Evolutionary conservation across 305 asterid species (phyloP).

Genomic region (Solanum hybrid): DNA sequence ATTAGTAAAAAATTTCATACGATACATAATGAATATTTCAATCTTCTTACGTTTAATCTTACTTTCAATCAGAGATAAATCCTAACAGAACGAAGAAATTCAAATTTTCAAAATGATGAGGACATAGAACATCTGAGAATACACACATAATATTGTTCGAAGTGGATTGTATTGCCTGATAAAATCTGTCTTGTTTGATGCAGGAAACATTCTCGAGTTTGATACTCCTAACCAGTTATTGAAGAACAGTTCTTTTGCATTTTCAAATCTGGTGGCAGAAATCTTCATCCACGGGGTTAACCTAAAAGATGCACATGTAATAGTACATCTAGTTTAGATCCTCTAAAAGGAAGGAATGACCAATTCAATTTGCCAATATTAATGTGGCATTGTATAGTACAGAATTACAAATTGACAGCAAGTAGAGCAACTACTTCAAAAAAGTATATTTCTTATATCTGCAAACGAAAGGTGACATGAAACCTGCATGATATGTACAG

Average conservation of each 20-base stretch:
- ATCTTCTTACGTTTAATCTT: no score
- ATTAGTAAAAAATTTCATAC: no score
- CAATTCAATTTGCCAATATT: no score
- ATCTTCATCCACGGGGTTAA: conserved; percentile 30
- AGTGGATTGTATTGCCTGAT: not conserved
- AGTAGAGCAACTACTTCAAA: no score
- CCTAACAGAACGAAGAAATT: no score
- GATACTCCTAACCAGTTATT: conserved; percentile 52
- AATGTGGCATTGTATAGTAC: no score
- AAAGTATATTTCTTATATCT: no score
- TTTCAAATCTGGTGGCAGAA: conserved; percentile 56
- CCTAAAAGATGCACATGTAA: not conserved
- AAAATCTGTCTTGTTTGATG: conserved; percentile 6
- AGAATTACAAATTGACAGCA: no score
- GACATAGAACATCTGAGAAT: not conserved
- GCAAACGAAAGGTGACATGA: no score
- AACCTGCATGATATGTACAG: no score
- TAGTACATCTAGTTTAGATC: not conserved
- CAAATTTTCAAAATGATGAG: not conserved
- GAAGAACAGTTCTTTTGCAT: conserved; percentile 38
- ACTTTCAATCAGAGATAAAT: no score
- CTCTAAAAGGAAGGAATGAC: not conserved
- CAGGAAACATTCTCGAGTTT: conserved; percentile 58
- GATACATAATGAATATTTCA: no score
- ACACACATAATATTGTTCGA: not conserved